Base-by-base conservation (phyloP, 2,329 filamentous ascomycete species). In the Ceratocystis alfenasii region DNA sequence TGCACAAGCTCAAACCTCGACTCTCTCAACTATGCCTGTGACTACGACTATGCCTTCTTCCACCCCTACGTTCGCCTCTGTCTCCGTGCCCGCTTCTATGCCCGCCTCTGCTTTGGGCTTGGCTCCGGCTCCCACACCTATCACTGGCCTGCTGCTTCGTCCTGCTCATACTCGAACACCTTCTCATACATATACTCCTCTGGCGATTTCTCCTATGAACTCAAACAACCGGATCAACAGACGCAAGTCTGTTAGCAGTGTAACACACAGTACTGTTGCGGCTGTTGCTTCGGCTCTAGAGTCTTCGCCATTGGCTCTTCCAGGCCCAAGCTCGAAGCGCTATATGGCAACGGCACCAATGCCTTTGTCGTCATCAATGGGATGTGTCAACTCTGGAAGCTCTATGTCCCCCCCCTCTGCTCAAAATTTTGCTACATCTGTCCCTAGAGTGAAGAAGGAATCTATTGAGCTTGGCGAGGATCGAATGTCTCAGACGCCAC, bases 171-270 rank as follows among this genome's bases (percentile, higher is more conserved):
- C 85, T 69, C 87, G 91, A 73, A 86, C 85, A 71, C 89, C 91
- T 78, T 89, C 89, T 62, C 88, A 94, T 76, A 93, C 90, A 67
- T 80, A 91, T 71, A 30, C 59, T 33, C 5, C 66, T 17, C 87
- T 92, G 66, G 83, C 88, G 68, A 85, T 85, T 71, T 85, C 88
- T 67, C 41, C 63, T n/a, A 83, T 92, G 73, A 93, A 92, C 78
- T 78, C 86, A 71, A 87, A 85, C 75, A 89, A 96, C 76, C 89
- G 94, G 71, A 85, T 97, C 70, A 91, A 89, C 71, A 89, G 93
- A 72, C 86, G 94, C 72, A 97, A 97, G 83, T 96, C 92, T 77
- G 91, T 95, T 74, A 90, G 89, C 68, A 87, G 85, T 69, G 28
- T 60, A 22, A 44, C 63, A 28, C 66, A 65, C 25, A 60, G 41